Conservation (phyloP, 177 flowering plant species). For the Vitis hybrid region DNA sequence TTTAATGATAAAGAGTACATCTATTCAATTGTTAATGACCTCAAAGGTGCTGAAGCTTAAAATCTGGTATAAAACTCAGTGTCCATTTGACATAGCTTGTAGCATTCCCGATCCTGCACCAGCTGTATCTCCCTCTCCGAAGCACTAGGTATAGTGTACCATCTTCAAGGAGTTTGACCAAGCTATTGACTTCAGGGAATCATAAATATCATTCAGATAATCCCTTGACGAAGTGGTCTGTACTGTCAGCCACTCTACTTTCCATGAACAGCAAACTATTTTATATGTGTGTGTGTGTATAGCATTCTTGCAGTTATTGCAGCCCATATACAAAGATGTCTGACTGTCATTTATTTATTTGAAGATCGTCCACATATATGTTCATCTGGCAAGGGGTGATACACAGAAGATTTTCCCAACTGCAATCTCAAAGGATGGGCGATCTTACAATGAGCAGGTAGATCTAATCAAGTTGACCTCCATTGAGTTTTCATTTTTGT, state of each 20-base stretch:
- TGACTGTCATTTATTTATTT: slow-evolving; percentile 13
- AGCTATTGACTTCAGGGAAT: not conserved
- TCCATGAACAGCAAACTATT: no score
- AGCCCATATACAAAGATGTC: not conserved
- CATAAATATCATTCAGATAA: not conserved
- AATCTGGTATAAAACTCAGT: not conserved
- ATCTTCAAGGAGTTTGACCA: not conserved
- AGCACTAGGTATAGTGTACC: not conserved
- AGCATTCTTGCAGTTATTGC: not conserved
- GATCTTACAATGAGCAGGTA: slow-evolving; percentile 98
- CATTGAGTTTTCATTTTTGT: not conserved
- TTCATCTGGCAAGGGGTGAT: slow-evolving; percentile 92
- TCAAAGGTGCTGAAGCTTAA: not conserved
- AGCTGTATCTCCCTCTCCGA: not conserved
- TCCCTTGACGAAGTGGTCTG: no score
- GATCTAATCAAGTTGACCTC: slow-evolving; percentile 1
- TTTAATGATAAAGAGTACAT: not conserved
- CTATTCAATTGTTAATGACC: not conserved
- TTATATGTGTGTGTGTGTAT: no score
- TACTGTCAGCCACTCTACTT: no score
- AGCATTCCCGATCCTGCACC: not conserved
- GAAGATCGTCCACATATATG: slow-evolving; percentile 90
- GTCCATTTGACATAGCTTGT: not conserved
- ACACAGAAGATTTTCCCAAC: slow-evolving; percentile 70
- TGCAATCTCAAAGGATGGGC: slow-evolving; percentile 94